Percentiles rank a stretch among this genome's conserved stretches.
Evolutionary conservation across 768 basidiomycete genomes (phyloP).

Genomic region (Mycena albidolilacea): DNA sequence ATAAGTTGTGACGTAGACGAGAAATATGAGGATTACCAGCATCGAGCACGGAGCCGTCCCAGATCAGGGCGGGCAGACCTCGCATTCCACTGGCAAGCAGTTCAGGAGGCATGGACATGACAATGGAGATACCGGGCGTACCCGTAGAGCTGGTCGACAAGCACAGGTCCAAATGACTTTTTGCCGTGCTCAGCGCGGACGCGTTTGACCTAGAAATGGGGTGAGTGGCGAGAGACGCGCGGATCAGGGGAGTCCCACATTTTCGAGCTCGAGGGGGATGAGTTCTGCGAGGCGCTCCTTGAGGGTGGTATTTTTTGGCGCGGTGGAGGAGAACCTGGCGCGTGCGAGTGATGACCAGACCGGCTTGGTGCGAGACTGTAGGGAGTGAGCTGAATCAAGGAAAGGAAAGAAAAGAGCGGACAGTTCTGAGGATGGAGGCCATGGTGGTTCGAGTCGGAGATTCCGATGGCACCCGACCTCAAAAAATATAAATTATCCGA

Average conservation of each 20-base stretch:
- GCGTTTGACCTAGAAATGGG: conserved; percentile 76
- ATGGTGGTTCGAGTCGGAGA: conserved; percentile 49
- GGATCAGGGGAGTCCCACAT: conserved; percentile 57
- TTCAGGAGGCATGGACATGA: conserved; percentile 20
- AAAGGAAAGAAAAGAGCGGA: conserved; percentile 44
- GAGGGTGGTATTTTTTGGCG: conserved; percentile 79
- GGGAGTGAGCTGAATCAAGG: conserved; percentile 24
- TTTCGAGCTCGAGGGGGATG: conserved; percentile 89
- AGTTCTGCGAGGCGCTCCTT: conserved; percentile 95
- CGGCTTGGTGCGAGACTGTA: conserved; percentile 66
- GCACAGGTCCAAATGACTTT: conserved; percentile 93
- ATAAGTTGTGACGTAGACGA: conserved; percentile 30
- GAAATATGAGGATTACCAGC: conserved; percentile 64
- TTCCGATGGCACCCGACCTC: neutral
- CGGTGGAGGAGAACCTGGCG: conserved; percentile 75
- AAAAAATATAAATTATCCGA: neutral
- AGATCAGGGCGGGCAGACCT: conserved; percentile 93
- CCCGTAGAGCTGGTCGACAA: conserved; percentile 95
- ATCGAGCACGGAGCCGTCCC: conserved; percentile 98
- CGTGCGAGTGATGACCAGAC: conserved; percentile 61
- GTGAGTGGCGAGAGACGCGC: conserved; percentile 25
- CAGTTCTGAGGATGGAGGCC: conserved; percentile 59
- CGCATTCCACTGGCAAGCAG: conserved; percentile 78
- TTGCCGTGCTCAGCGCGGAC: conserved; percentile 90
- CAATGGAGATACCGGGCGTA: conserved; percentile 47